phyloP scores from a whole-genome alignment of 306 rosid genomes.

The Styphnolobium japonicum region DNA sequence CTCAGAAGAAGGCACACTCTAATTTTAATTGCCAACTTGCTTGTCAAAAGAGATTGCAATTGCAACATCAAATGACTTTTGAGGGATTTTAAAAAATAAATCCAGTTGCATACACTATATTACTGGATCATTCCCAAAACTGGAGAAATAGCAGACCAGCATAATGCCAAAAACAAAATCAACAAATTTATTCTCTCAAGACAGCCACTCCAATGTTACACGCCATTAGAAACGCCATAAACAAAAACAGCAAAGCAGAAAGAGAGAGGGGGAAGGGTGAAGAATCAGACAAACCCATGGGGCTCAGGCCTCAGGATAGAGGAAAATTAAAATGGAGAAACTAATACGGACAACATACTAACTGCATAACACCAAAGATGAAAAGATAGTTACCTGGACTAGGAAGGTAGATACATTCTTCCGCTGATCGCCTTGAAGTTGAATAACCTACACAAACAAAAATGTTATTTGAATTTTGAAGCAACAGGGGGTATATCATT shows the following conservation, averaged over 20 bases:
- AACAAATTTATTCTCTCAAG: background rate
- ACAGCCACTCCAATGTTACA: background rate
- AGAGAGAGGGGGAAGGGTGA: background rate
- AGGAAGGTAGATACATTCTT: constrained; percentile 61
- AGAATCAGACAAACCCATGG: background rate
- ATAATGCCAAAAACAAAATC: background rate
- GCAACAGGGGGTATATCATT: background rate
- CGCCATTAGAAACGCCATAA: background rate
- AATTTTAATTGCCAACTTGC: background rate
- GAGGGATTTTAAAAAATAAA: background rate
- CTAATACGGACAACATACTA: background rate
- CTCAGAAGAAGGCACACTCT: background rate
- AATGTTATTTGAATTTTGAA: background rate
- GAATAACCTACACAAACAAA: constrained; percentile 64
- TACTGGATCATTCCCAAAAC: background rate
- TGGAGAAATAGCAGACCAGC: background rate
- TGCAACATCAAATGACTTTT: background rate
- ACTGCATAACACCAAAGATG: background rate
- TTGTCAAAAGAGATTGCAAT: background rate
- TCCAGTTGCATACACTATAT: background rate
- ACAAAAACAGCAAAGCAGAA: background rate
- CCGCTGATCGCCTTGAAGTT: constrained; percentile 94
- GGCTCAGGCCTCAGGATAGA: background rate
- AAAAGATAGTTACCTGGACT: constrained; percentile 50
- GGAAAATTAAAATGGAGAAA: background rate